Base-by-base conservation (phyloP, 2,329 filamentous ascomycete species). In the Zalaria sp. region DNA sequence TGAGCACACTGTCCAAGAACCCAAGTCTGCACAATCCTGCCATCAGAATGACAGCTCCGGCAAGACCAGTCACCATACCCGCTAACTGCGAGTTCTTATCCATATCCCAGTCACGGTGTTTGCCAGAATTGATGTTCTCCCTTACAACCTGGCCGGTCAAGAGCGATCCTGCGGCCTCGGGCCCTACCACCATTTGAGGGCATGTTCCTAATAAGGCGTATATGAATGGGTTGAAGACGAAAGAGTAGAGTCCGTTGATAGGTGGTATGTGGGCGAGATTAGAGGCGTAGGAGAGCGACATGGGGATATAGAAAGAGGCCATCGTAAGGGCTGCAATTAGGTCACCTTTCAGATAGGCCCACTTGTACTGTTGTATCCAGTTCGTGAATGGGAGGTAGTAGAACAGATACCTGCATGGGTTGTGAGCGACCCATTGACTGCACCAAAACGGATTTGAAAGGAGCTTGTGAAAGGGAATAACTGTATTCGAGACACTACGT, bases 261-360 rank as follows among this genome's bases (percentile, higher is more conserved):
- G 91, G 83, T 5, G 89, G 87, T 2, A 95, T 78, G 57, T 96
- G 91, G 4, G 83, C 87, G 35, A 98, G 77, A 56, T 96, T 96
- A 34, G 85, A 79, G 42, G 91, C 87, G 49, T 93, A 81, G 0
- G 91, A 96, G 9, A 98, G 73, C 0, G 87, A 83, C 88, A 98
- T 95, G 40, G 91, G 91, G 32, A 98, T 82, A 60, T 98, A 98
- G 66, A 98, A 91, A 26, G 88, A 94, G n/a, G 89, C 85, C 67
- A 98, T 81, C n/a, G 91, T 96, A 47, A 96, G 60, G 38, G 89
- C 88, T 5, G 89, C 82, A 9, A 93, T 69, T 11, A 96, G 65
- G 60, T 98, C 91, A 38, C 91, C 91, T 51, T 81, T 77, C 38
- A 96, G 62, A 61, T 84, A 94, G 3, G 77, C 74, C 72, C 77